These are phyloP conservation scores for Rehmannia glutinosa DNA, from an alignment of 257 asterid genomes.

Conservation along the genomic window DNA sequence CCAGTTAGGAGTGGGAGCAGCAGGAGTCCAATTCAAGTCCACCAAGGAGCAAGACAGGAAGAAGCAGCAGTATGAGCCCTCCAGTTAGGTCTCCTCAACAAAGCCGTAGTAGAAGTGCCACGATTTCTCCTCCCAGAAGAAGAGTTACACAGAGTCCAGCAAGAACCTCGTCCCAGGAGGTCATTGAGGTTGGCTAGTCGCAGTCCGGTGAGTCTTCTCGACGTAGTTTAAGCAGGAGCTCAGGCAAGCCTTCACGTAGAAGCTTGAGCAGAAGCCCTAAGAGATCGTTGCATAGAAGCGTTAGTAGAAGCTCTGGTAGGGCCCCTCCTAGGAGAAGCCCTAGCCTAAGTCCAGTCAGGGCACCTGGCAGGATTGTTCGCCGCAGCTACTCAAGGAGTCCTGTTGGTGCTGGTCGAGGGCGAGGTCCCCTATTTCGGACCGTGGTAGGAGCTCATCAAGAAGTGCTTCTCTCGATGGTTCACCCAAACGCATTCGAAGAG, in stretches of 20 bases:
- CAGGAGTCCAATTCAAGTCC: slow-evolving; percentile 38
- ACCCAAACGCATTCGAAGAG: slow-evolving; percentile 86
- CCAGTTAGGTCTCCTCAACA: slow-evolving; percentile 40
- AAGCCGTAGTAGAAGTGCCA: slow-evolving; percentile 28
- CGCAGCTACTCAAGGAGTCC: slow-evolving; percentile 75
- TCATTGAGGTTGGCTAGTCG: slow-evolving; percentile 60
- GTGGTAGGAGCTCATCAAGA: slow-evolving; percentile 81
- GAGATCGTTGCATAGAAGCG: slow-evolving; percentile 49
- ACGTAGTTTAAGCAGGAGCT: slow-evolving; percentile 41
- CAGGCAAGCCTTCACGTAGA: slow-evolving; percentile 49
- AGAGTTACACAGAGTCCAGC: slow-evolving; percentile 45
- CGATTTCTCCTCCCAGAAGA: slow-evolving; percentile 50
- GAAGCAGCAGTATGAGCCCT: slow-evolving; percentile 57
- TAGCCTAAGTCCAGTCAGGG: slow-evolving; percentile 61
- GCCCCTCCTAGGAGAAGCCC: slow-evolving; percentile 60
- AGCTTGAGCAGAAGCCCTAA: slow-evolving; percentile 79
- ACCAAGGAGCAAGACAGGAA: slow-evolving; percentile 48
- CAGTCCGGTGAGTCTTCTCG: slow-evolving; percentile 41
- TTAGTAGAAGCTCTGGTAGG: slow-evolving; percentile 83
- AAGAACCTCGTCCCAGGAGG: slow-evolving; percentile 49
- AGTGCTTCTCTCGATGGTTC: slow-evolving; percentile 86
- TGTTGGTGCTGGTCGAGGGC: slow-evolving; percentile 52
- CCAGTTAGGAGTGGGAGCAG: slow-evolving; percentile 37
- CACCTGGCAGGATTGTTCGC: slow-evolving; percentile 55
- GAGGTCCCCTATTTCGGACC: slow-evolving; percentile 67